A percentile compares a stretch with the other conserved stretches of the same genome.
Evolutionary conservation across 1,139 yeast species (phyloP).

Genomic region (Geotrichum candidum): DNA sequence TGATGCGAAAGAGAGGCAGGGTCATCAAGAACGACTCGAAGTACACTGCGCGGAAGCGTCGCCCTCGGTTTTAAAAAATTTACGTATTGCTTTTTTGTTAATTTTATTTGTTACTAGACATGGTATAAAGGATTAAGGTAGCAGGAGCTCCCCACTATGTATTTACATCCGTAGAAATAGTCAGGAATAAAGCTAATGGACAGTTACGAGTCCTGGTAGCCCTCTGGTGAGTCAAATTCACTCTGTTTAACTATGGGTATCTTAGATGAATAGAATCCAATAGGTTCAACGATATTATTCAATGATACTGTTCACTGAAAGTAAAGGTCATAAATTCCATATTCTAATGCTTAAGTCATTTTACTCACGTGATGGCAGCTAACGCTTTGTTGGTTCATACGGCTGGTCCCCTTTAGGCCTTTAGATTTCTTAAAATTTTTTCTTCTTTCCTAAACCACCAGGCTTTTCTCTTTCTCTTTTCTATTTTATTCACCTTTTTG

Average conservation of each 20-base stretch:
- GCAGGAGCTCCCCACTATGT: neutral
- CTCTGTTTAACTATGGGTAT: too few relatives aligned
- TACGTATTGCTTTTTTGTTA: neutral
- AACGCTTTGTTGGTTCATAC: neutral
- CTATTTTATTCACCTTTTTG: neutral
- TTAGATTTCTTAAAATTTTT: neutral
- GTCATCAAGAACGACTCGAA: conserved; percentile 84
- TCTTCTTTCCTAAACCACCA: neutral
- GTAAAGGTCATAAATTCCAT: neutral
- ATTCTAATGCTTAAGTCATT: too few relatives aligned
- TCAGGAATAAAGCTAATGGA: too few relatives aligned
- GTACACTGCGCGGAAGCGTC: conserved; percentile 90
- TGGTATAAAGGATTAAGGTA: neutral
- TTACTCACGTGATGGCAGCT: too few relatives aligned
- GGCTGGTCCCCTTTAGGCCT: neutral
- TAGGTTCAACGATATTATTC: too few relatives aligned
- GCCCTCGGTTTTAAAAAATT: conserved; percentile 57
- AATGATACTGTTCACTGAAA: too few relatives aligned
- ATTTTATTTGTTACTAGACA: neutral
- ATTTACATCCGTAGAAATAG: too few relatives aligned
- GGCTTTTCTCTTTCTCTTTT: neutral
- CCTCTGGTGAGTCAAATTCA: too few relatives aligned
- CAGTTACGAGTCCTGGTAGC: too few relatives aligned
- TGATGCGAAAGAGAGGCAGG: conserved; percentile 88
- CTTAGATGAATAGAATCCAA: too few relatives aligned